A percentile compares a stretch with the other conserved stretches of the same genome.
Conservation (phyloP, 768 basidiomycete species). For the Saitozyma podzolica region DNA sequence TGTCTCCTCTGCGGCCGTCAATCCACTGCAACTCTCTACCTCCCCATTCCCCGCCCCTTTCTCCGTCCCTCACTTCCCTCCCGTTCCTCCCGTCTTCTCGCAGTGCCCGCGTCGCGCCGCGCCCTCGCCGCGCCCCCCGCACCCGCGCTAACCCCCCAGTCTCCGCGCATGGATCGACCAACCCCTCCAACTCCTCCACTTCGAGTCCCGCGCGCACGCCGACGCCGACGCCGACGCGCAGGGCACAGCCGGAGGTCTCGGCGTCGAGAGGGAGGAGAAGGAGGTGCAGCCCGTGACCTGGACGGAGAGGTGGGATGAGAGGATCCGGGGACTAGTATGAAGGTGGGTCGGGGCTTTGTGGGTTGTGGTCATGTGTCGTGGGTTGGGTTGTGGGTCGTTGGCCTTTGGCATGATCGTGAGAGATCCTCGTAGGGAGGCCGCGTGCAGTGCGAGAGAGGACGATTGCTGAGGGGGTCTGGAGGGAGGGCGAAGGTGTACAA, state of each 20-base stretch:
- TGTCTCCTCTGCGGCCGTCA: too few species aligned
- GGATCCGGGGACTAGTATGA: conserved; percentile 83
- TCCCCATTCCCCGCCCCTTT: too few species aligned
- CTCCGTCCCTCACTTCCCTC: too few species aligned
- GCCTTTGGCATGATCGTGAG: too few species aligned
- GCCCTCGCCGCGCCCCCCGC: too few species aligned
- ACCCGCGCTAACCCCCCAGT: conserved; percentile 21
- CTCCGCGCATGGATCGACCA: conserved; percentile 93
- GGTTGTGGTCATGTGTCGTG: too few species aligned
- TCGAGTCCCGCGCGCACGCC: conserved; percentile 66
- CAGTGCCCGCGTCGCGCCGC: not conserved
- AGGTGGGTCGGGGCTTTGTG: conserved; percentile 57
- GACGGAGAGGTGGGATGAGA: conserved; percentile 94
- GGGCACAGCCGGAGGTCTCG: conserved; percentile 89
- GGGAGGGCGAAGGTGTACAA: too few species aligned
- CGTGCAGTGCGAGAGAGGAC: too few species aligned
- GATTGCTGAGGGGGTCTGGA: too few species aligned
- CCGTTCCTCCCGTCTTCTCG: too few species aligned
- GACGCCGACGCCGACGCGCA: conserved; percentile 86
- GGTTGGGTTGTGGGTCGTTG: too few species aligned
- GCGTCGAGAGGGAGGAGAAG: conserved; percentile 78
- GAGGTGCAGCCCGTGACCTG: conserved; percentile 76
- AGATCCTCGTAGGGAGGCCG: too few species aligned
- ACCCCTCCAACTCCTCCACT: conserved; percentile 90
- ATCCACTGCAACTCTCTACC: not conserved